phyloP scores from a whole-genome alignment of 768 basidiomycete species.

The Collybiopsis luxurians region DNA sequence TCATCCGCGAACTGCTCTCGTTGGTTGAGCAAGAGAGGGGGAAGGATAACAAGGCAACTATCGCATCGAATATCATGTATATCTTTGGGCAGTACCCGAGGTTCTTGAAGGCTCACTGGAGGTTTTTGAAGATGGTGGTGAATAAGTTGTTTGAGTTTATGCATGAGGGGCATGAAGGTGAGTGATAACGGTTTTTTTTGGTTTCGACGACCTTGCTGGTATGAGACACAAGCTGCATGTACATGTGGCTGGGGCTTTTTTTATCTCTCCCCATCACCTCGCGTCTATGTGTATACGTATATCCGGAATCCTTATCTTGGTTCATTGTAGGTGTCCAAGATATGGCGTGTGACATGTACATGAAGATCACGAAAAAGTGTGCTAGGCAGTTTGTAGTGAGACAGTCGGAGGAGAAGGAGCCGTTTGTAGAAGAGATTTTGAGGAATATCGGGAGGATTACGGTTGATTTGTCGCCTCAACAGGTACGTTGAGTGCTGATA shows the following conservation, averaged over 20 bases:
- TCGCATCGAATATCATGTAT: too few relatives aligned
- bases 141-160: slow-evolving; percentile 86
- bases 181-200: neutral
- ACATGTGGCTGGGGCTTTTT: too few relatives aligned
- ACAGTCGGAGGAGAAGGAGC: slow-evolving; percentile 73
- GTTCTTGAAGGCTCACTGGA: slow-evolving; percentile 85
- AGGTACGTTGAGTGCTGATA: too few relatives aligned
- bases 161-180: slow-evolving; percentile 82
- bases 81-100: slow-evolving; percentile 81
- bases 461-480: slow-evolving; percentile 66
- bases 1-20: slow-evolving; percentile 79
- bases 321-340: slow-evolving; percentile 65
- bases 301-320: too few relatives aligned
- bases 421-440: slow-evolving; percentile 78
- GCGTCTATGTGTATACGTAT: too few relatives aligned
- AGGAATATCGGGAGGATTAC: slow-evolving; percentile 69
- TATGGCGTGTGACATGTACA: slow-evolving; percentile 86
- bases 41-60: slow-evolving; percentile 84
- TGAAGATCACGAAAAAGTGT: slow-evolving; percentile 85
- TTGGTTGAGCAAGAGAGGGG: slow-evolving; percentile 78
- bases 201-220: too few relatives aligned
- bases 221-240: too few relatives aligned
- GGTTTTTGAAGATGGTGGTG: slow-evolving; percentile 83
- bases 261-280: too few relatives aligned
- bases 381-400: slow-evolving; percentile 83